Evolutionary conservation across 805 yeast genomes (phyloP).

Genomic region (Kluyveromyces nonfermentans): DNA sequence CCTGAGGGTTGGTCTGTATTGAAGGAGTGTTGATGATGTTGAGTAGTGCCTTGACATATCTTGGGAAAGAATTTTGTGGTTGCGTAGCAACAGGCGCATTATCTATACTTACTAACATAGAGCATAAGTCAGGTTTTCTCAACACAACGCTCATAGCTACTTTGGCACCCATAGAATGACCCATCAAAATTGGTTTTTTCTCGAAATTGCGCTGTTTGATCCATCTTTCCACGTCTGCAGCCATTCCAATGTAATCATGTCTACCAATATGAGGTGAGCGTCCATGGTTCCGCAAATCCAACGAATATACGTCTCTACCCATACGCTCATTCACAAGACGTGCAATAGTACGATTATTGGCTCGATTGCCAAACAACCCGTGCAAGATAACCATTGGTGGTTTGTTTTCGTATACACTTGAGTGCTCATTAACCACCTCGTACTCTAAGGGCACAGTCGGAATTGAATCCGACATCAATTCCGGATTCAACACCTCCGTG

Average conservation of each 20-base stretch:
- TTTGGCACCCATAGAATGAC: conserved; percentile 92
- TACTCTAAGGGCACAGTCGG: conserved; percentile 46
- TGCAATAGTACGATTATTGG: conserved; percentile 77
- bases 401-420: conserved; percentile 20
- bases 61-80: conserved; percentile 50
- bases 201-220: conserved; percentile 36
- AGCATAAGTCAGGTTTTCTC: conserved; percentile 51
- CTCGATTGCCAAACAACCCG: conserved; percentile 79
- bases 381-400: conserved; percentile 74
- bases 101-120: conserved; percentile 68
- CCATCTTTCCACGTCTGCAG: conserved; percentile 78
- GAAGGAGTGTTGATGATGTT: conserved; percentile 41
- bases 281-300: conserved; percentile 88
- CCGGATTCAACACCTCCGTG: conserved; percentile 20
- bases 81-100: conserved; percentile 75
- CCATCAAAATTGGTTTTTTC: conserved; percentile 51
- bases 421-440: conserved; percentile 36
- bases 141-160: conserved; percentile 82
- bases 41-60: conserved; percentile 55
- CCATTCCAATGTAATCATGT: conserved; percentile 72
- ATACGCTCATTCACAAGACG: conserved; percentile 40
- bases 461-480: conserved; percentile 29
- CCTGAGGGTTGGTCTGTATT: conserved; percentile 50
- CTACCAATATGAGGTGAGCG: conserved; percentile 68
- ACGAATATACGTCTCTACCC: conserved; percentile 50